These are phyloP conservation scores for Tuber brumale DNA, from an alignment of 495 filamentous ascomycete species.

Conservation along the genomic window DNA sequence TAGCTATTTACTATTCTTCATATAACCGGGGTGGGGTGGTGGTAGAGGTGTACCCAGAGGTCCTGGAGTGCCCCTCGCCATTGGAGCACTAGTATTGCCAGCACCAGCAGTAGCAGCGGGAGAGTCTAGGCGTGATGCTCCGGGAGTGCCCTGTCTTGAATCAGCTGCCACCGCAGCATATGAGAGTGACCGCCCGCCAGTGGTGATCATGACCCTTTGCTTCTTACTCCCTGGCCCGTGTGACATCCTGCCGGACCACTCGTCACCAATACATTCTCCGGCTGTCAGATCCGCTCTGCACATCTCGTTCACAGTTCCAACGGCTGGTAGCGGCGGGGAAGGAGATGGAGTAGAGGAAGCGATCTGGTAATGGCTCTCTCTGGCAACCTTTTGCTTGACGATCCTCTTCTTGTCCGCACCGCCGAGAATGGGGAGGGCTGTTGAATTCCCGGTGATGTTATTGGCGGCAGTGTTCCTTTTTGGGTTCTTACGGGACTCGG, in stretches of 20 bases:
- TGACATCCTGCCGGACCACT: slow-evolving; percentile 66
- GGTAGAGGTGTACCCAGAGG: slow-evolving; percentile 33
- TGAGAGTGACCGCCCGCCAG: slow-evolving; percentile 35
- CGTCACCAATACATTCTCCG: slow-evolving; percentile 74
- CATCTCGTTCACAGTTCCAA: slow-evolving; percentile 47
- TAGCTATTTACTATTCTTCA: background rate
- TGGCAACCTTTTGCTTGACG: slow-evolving; percentile 43
- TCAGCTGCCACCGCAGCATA: slow-evolving; percentile 46
- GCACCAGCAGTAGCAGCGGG: slow-evolving; percentile 22
- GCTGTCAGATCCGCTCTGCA: slow-evolving; percentile 46
- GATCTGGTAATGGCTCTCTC: slow-evolving; percentile 44
- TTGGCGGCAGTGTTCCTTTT: slow-evolving; percentile 57
- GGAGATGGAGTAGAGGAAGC: slow-evolving; percentile 38
- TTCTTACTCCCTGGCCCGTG: slow-evolving; percentile 57
- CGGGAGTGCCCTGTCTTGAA: slow-evolving; percentile 53
- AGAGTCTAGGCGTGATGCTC: background rate
- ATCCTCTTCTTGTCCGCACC: slow-evolving; percentile 45
- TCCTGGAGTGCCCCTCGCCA: slow-evolving; percentile 46
- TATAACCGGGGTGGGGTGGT: background rate
- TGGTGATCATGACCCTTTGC: slow-evolving; percentile 60
- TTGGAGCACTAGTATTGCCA: slow-evolving; percentile 47
- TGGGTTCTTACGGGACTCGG: slow-evolving; percentile 80
- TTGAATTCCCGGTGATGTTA: slow-evolving; percentile 24
- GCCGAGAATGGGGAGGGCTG: slow-evolving; percentile 30
- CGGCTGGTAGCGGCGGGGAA: slow-evolving; percentile 45